A percentile compares a stretch with the other conserved stretches of the same genome.
These are phyloP conservation scores for Berkeleyomyces rouxiae DNA, from an alignment of 2,329 filamentous ascomycete genomes.

Conservation along the genomic window DNA sequence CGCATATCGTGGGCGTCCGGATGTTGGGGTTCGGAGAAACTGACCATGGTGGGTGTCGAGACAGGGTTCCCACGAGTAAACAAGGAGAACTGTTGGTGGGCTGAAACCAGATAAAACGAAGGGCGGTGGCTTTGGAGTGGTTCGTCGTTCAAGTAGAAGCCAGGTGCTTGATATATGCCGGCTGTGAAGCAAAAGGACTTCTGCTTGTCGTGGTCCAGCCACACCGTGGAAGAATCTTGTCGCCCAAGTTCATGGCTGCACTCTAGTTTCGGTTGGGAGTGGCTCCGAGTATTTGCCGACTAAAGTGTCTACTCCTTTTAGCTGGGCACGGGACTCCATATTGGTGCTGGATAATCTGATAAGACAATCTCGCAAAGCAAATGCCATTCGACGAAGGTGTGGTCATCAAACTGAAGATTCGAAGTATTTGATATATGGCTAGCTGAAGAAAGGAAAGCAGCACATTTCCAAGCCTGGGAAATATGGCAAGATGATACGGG, in stretches of 20 bases:
- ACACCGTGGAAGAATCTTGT: slow-evolving; percentile 1
- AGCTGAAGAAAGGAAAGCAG: too few relatives aligned
- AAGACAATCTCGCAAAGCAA: too few relatives aligned
- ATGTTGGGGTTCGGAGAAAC: not conserved
- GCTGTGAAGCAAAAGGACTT: not conserved
- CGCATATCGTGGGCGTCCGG: not conserved
- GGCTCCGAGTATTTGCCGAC: not conserved
- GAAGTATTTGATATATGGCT: too few relatives aligned
- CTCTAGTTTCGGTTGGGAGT: not conserved
- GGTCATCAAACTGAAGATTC: too few relatives aligned
- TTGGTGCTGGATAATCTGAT: not conserved
- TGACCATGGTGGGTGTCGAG: slow-evolving; percentile 5
- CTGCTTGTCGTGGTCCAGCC: not conserved
- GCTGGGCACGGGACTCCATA: not conserved
- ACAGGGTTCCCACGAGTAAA: not conserved
- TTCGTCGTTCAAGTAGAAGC: not conserved
- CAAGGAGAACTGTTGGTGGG: not conserved
- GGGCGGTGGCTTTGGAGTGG: not conserved
- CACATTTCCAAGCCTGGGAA: too few relatives aligned
- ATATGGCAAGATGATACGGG: too few relatives aligned
- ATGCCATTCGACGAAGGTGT: too few relatives aligned
- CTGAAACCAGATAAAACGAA: not conserved
- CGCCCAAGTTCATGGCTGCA: not conserved
- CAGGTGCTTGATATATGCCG: not conserved
- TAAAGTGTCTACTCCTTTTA: not conserved